Base-by-base conservation (phyloP, 805 yeast genomes). In the Hemisphaericaspora nanyangensis region DNA sequence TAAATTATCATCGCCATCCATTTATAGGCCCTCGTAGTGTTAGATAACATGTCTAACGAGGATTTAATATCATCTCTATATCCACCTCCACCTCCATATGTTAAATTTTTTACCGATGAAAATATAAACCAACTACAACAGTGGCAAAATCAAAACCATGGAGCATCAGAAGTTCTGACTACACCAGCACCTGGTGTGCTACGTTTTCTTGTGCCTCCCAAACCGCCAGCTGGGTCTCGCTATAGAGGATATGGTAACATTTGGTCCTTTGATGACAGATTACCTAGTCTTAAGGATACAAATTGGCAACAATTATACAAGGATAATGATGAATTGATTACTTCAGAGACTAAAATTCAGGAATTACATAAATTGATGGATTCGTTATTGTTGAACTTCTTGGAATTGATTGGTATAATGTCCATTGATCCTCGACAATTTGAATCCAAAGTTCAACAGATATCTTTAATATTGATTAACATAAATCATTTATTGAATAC, bases 51-150 rank as follows among this genome's bases (percentile, higher is more conserved):
- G 26, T 22, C 35, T 15, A 33, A 33, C 24, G 69, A 59, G 31
- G 70, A 68, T 36, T 49, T 68, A 39, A 68, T 69, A 39, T 55
- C 96, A 12, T 79, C 96, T 6, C 70, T 91, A 30, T 93, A 86
- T 50, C 99, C 99, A 2, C 95, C 95, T 1, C 98, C 99, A 2
- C 99, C 99, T 7, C 85, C 85, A 7, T 87, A 78, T 54, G 76
- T 79, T 48, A 77, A 79, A 55, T 77, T 72, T 51, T 91, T 87
- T 66, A 86, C 95, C 0, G 54, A 65, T 3, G 85, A 77, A 43
- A 88, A 89, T 53, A 48, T 77, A n/a, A 65, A 59, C 16, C 72
- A 69, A 52, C 63, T 74, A 20, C 56, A 60, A 17, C 48, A 43
- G 25, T 51, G 64, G 58, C 13, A 18, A 18, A 24, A 31, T 7